Evolutionary conservation across 176 grass and related monocot species (phyloP), one percentile per base, ranked within the genome.

Genomic region (Zoysia pacifica): DNA sequence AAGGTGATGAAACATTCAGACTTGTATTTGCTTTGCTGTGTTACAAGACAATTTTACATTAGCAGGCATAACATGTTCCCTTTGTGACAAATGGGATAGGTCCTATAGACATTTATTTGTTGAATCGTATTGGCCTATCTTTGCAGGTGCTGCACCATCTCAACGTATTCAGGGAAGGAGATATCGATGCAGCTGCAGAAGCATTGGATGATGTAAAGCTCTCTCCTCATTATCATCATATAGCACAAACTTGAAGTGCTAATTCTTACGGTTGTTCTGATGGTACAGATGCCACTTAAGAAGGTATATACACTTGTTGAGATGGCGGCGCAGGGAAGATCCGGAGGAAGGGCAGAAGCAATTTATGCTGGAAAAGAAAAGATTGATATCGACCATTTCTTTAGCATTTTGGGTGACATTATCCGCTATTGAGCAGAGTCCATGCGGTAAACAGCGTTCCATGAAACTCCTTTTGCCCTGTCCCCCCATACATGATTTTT

Each of bases 361-460:
- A 74, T 97, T 78, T 93, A 88, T 83, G 41, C 85, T 36, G 94
- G 88, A 81, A 79, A 99, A 85, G 90, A 82, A 41, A 95, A 99
- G 80, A 93, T 99, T 6, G 77, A 95, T 77, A 85, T 99, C 75
- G 91, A 93, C 61, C 90, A 94, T 86, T 99, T 95, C 90, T 99
- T 91, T 45, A 93, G 93, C 86, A 95, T 99, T 73, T 86, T 99
- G 84, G 46, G 84, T 18, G 92, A 99, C 69, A 89, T 95, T 61
- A 89, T 89, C 83, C 73, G 83, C 35, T 89, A 82, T 60, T 89
- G 55, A 89, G 53, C 15, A 46, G 4, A 12, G 10, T 41, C 40
- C 49, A 55, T 53, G 15, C 11, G 1, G 1, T 53, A 5, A 9
- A 72, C 41, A n/a, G 28, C 28, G 28, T 9, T 10, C 5, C 1